Evolutionary conservation across 257 asterid species (phyloP), one percentile per base, ranked within the genome.

Genomic region (Forsythia suspensa): DNA sequence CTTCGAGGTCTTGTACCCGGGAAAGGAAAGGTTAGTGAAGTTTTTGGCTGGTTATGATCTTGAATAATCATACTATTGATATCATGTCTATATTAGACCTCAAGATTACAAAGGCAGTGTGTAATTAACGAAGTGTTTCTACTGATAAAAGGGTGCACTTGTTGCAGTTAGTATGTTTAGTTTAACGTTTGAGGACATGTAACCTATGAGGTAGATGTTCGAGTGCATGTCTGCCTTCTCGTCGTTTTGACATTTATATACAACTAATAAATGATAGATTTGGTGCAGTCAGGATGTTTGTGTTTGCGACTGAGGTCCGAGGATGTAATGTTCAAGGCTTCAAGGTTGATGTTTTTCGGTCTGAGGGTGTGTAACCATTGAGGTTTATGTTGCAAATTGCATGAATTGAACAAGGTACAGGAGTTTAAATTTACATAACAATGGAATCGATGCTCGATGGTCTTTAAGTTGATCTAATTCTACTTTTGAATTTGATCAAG

Each of bases 1-100:
- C 97, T 94, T 65, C 92, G 92, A 5, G 86, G 80, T 13, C 92
- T 92, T 80, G 93, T 92, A 39, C 94, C 96, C 1, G 84, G 84
- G 69, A 80, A 82, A 77, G 88, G 89, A 77, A 94, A 92, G 97
- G 98, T 94, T 79, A 69, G 92, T 82, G 2, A 24, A 24, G 63
- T 43, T 76, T 73, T 24, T 57, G 3, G 2, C 36, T 9, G 72
- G 72, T 5, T 7, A 16, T 76, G 67, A 39, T 67, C 16, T 8
- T 24, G 12, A 57, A 20, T 57, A 18, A 4, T 8, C 4, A 20
- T 57, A 6, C 15, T 24, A 24, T 63, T 24, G 69, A 24, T 63
- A 63, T 63, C 15, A 24, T 63, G 69, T 3, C 15, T 18, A 57
- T 57, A n/a, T n/a, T 20, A 5, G 10, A 5, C 8, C 3, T 63